Evolutionary conservation across 345 rosid species (phyloP).

Genomic region (Boechera divaricarpa): DNA sequence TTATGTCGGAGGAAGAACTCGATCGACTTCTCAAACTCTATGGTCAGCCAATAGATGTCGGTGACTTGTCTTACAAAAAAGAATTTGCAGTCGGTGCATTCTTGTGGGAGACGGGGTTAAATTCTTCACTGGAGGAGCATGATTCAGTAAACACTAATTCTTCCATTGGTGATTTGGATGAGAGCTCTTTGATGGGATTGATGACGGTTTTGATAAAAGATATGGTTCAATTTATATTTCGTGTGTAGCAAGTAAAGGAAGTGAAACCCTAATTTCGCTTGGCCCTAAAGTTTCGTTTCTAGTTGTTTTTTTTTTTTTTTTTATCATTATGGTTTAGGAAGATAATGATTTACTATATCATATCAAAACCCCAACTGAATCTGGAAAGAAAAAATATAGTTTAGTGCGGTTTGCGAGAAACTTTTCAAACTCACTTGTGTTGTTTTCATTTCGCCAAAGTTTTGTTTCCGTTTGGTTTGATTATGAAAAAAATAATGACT

Average conservation of each 20-base stretch:
- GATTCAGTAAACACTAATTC: constrained; percentile 16
- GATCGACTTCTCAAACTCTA: constrained; percentile 61
- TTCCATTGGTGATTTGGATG: not conserved
- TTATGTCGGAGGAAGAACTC: constrained; percentile 66
- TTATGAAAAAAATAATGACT: too few species aligned
- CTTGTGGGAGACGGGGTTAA: constrained; percentile 47
- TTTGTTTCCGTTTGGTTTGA: too few species aligned
- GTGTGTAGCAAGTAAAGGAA: constrained; percentile 11
- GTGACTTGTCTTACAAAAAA: constrained; percentile 53
- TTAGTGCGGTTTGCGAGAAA: not conserved
- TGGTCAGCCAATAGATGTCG: constrained; percentile 47
- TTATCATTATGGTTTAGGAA: not conserved
- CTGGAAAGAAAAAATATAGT: not conserved
- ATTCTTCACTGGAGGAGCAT: not conserved
- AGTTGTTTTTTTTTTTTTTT: not conserved
- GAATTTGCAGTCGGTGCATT: constrained; percentile 64
- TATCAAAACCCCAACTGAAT: not conserved
- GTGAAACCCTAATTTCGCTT: not conserved
- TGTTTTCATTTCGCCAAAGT: too few species aligned
- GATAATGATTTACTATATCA: not conserved
- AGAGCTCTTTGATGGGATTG: not conserved
- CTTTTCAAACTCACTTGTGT: not conserved
- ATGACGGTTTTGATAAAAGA: constrained; percentile 3
- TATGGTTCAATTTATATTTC: constrained; percentile 1
- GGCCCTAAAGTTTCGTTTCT: constrained; percentile 8